phyloP scores from a whole-genome alignment of 352 stramenopile species.

The Saprolegnia parasitica region DNA sequence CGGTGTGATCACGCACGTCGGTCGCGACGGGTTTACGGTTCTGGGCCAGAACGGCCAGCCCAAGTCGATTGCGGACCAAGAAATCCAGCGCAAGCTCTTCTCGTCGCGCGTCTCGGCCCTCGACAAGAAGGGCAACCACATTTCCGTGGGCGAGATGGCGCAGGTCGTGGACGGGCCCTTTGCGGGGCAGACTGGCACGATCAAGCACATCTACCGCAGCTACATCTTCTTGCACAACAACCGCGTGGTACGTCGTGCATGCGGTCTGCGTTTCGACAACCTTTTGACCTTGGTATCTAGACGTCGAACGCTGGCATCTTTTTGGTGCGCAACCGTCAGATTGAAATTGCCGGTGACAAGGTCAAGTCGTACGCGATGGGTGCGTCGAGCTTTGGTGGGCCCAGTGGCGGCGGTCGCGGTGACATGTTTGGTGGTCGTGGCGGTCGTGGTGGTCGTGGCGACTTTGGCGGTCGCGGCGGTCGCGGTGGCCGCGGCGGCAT shows the following conservation, averaged over 20 bases:
- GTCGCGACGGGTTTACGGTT: slow-evolving; percentile 81
- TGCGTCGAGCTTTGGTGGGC: background rate
- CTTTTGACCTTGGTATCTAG: background rate
- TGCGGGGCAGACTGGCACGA: slow-evolving; percentile 77
- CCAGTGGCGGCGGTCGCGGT: background rate
- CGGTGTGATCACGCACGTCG: slow-evolving; percentile 88
- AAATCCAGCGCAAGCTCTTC: slow-evolving; percentile 85
- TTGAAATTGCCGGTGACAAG: slow-evolving; percentile 83
- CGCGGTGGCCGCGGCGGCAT: slow-evolving; percentile 33
- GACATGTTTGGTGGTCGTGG: slow-evolving; percentile 38
- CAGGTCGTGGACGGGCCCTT: slow-evolving; percentile 84
- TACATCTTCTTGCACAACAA: slow-evolving; percentile 90
- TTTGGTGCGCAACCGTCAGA: slow-evolving; percentile 72
- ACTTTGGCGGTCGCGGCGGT: slow-evolving; percentile 41
- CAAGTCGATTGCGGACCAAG: slow-evolving; percentile 79
- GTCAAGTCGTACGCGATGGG: slow-evolving; percentile 24
- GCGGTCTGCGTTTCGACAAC: background rate
- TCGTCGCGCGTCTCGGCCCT: slow-evolving; percentile 75
- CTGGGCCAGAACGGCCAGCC: slow-evolving; percentile 82
- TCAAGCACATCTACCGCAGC: slow-evolving; percentile 88
- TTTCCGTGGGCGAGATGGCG: slow-evolving; percentile 86
- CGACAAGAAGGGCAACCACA: slow-evolving; percentile 88
- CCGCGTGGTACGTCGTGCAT: slow-evolving; percentile 42
- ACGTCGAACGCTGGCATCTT: slow-evolving; percentile 87
- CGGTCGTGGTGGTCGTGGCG: slow-evolving; percentile 36